A percentile compares a stretch with the other conserved stretches of the same genome.
Conservation (phyloP, 306 rosid genomes). For the Cucurbita moschata region DNA sequence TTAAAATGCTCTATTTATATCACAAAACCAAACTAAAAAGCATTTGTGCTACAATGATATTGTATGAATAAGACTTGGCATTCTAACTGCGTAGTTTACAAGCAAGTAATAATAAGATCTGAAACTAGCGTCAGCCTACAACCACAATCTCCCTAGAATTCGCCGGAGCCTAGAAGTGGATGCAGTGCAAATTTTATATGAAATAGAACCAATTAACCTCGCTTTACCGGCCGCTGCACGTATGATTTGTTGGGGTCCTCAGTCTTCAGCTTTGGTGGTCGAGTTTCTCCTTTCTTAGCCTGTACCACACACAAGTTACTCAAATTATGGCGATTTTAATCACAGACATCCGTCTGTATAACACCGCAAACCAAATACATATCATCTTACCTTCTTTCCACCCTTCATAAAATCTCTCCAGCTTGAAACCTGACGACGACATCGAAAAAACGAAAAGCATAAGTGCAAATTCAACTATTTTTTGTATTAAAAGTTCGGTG, state of each 20-base stretch:
- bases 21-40: background rate
- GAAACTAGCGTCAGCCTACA: slow-evolving; percentile 19
- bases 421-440: slow-evolving; percentile 75
- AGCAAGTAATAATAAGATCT: slow-evolving; percentile 5
- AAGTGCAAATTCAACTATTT: background rate
- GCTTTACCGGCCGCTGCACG: slow-evolving; percentile 92
- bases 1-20: background rate
- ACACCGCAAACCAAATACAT: background rate
- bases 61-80: background rate
- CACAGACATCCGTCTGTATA: background rate
- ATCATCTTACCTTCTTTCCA: slow-evolving; percentile 82
- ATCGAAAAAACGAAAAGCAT: background rate
- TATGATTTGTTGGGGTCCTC: slow-evolving; percentile 97
- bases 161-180: background rate
- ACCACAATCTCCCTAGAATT: slow-evolving; percentile 1
- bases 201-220: slow-evolving; percentile 32
- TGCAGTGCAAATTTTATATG: background rate
- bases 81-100: slow-evolving; percentile 18
- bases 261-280: slow-evolving; percentile 95
- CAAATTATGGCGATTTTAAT: background rate
- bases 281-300: slow-evolving; percentile 88
- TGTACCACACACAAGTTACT: slow-evolving; percentile 7
- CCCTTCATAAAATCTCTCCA: slow-evolving; percentile 98
- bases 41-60: background rate
- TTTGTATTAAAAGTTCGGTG: background rate